Evolutionary conservation across 495 filamentous ascomycete genomes (phyloP).

Genomic region (Neurospora sp.): DNA sequence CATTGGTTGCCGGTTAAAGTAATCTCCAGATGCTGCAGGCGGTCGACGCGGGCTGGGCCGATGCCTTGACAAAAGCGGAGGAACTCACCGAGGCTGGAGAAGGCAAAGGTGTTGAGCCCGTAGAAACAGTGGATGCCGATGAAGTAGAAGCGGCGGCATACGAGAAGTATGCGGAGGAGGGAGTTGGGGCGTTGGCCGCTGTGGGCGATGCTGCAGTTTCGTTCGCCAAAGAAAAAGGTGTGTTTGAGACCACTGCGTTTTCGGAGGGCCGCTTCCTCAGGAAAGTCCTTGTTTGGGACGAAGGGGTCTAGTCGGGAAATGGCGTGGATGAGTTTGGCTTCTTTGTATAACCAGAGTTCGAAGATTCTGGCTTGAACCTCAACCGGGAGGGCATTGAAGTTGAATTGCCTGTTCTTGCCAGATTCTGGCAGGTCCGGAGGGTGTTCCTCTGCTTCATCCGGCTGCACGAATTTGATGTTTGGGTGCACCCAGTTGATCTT

Average conservation of each 20-base stretch:
- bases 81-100: slow-evolving; percentile 34
- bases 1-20: slow-evolving; percentile 20
- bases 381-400: slow-evolving; percentile 21
- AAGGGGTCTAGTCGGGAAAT: slow-evolving; percentile 30
- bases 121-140: slow-evolving; percentile 31
- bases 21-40: slow-evolving; percentile 29
- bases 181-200: slow-evolving; percentile 15
- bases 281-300: slow-evolving; percentile 10
- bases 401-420: slow-evolving; percentile 2
- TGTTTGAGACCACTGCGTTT: slow-evolving; percentile 14
- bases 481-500: slow-evolving; percentile 15
- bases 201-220: slow-evolving; percentile 13
- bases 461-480: slow-evolving; percentile 8
- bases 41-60: slow-evolving; percentile 17
- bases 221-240: slow-evolving; percentile 23
- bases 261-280: slow-evolving; percentile 5
- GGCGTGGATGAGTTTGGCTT: slow-evolving; percentile 22
- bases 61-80: slow-evolving; percentile 28
- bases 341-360: slow-evolving; percentile 14
- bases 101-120: slow-evolving; percentile 34
- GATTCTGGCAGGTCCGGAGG: neutral
- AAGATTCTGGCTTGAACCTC: slow-evolving; percentile 23
- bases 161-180: slow-evolving; percentile 17
- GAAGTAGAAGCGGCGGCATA: slow-evolving; percentile 24
- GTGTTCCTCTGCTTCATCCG: neutral